Evolutionary conservation across 1,139 yeast genomes (phyloP).

Genomic region (Yamadazyma aaseri): DNA sequence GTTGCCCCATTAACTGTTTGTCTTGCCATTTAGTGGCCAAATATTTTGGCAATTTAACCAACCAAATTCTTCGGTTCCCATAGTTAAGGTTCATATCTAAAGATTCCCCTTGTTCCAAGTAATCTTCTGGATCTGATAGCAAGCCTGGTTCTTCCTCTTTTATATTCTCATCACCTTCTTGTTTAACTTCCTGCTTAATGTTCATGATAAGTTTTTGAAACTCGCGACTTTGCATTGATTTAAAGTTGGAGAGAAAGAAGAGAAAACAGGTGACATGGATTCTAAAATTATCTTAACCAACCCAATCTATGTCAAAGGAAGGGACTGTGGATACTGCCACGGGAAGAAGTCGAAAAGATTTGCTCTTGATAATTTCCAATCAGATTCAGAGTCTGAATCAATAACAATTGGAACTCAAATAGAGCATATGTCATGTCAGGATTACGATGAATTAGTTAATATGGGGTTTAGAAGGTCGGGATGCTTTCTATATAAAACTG

Average conservation of each 20-base stretch:
- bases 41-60: constrained; percentile 86
- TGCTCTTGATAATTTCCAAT: constrained; percentile 30
- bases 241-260: too few relatives aligned
- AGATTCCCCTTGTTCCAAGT: constrained; percentile 54
- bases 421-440: constrained; percentile 45
- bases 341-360: constrained; percentile 43
- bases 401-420: constrained; percentile 51
- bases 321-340: constrained; percentile 65
- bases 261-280: background rate
- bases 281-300: constrained; percentile 10
- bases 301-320: constrained; percentile 23
- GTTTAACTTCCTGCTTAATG: constrained; percentile 15
- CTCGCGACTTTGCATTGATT: background rate
- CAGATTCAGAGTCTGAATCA: constrained; percentile 19
- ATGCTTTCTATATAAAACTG: constrained; percentile 67
- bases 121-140: constrained; percentile 48
- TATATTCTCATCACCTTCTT: constrained; percentile 13
- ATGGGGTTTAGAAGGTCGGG: constrained; percentile 84
- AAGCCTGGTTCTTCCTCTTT: constrained; percentile 28
- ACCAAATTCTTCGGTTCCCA: constrained; percentile 77
- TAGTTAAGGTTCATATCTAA: constrained; percentile 58
- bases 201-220: background rate
- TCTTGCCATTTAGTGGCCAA: constrained; percentile 81
- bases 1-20: constrained; percentile 63
- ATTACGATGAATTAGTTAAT: constrained; percentile 66